Evolutionary conservation across 2,329 filamentous ascomycete genomes (phyloP), one percentile per base, ranked within the genome.

Genomic region (Rutstroemia sydowiana): DNA sequence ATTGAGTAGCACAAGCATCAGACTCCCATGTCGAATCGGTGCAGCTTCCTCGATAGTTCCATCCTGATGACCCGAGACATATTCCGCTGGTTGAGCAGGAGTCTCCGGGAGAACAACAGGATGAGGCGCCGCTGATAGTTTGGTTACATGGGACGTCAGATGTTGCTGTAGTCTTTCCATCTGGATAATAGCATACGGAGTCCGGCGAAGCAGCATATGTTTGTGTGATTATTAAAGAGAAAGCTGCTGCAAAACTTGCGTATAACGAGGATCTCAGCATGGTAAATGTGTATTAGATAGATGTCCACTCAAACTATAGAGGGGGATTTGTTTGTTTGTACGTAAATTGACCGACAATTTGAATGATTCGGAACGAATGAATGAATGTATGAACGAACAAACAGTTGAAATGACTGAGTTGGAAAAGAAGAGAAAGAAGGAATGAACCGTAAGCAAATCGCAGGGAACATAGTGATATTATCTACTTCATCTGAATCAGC

Each of bases 91-190:
- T 31, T n/a, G 42, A 30, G 21, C 42, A 45, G 7, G 42, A 30
- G 31, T 45, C 42, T 51, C 9, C 23, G 28, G 44, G 40, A 23
- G 32, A n/a, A 34, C 49, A 45, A 18, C 42, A 45, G 6, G 42
- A 23, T 18, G 42, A 45, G 21, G 26, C 42, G 14, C n/a, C 42
- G 7, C 36, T 26, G 1, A 53, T 37, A 13, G 56, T 56, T 20
- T 39, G n/a, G 28, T 58, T 58, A 32, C 56, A 58, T 6, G 56
- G 56, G 6, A n/a, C 21, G 34, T 58, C 54, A 21, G 41, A 53
- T 14, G 54, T 47, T 8, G 55, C 54, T 9, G 48, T 50, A 0
- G 56, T 58, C 5, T 26, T 45, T 8, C 56, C 56, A 46, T 57
- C 55, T 6, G 55, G 55, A 39, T 55, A 57, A 23, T 41, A 55